Evolutionary conservation across 331 rosid genomes (phyloP), one percentile per base, ranked within the genome.

Genomic region (Rosa hybrid): DNA sequence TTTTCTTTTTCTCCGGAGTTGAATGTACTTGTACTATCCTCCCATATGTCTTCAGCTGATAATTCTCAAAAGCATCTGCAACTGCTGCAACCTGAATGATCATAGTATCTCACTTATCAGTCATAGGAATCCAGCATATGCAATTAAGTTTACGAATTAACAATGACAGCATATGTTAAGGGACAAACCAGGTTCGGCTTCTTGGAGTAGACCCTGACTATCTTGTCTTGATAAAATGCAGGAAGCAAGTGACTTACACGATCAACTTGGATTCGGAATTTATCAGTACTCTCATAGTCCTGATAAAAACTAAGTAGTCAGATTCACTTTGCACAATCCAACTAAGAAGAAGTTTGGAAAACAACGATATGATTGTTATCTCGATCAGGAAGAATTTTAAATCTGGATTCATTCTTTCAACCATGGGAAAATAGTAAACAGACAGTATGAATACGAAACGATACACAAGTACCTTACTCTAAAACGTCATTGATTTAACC

Each of bases 201-300:
- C 87, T 90, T 90, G 8, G 94, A 72, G 79, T 92, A 92, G 25
- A 92, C 92, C 84, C 97, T 80, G 71, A 92, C 94, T 80, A 90
- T 84, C 64, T 38, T 72, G 69, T 92, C 97, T 86, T 88, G 85
- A 68, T 67, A 81, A 68, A 34, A 88, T 5, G 86, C 80, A 6
- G 97, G 94, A 77, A 92, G 74, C 87, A 92, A 75, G 87, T 90
- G 92, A 81, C 94, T 92, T 68, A 92, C 46, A 60, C 88, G 82
- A 18, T 84, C 82, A n/a, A 86, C 89, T 76, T 74, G 0, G 63
- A 87, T 90, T 0, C 51, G 8, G 56, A 92, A 81, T 69, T 73
- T 87, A 8, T 86, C 87, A 13, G 38, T 18, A 73, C 88, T 80
- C 56, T 81, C 94, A 49, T 86, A 88, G 25, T 92, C 94, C 97